Evolutionary conservation across 2,329 filamentous ascomycete species (phyloP), one percentile per base, ranked within the genome.

Genomic region (Paramyrothecium roridum): DNA sequence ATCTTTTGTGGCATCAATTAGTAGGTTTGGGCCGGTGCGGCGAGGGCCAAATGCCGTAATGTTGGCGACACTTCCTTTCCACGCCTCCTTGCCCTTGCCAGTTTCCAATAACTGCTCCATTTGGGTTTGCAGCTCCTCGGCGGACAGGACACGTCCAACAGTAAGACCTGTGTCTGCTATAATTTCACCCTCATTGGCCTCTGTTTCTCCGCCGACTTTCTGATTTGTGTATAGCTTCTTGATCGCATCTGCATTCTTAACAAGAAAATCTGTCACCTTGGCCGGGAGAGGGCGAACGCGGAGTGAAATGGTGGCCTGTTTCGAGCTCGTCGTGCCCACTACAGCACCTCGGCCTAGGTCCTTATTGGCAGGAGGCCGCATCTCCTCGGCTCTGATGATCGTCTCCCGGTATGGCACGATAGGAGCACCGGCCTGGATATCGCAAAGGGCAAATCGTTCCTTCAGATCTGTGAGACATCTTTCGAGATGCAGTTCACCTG

Each of bases 401-500:
- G 91, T 95, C 74, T 99, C 95, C 55, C 93, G 83, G 72, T 96
- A 99, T 0, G 95, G 95, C 16, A 99, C 95, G 58, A 99, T 98
- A 1, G 95, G 90, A 47, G 91, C 90, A 55, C 95, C 93, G 26
- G 91, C 91, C 67, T 98, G 93, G 52, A 99, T 93, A 62, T 98
- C 93, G 68, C 96, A 98, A 60, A 86, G 88, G 7, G 95, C 93
- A 68, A 96, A 99, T 6, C 95, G 82, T 68, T 99, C 95, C 58
- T 91, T 84, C 23, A 99, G 79, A 76, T 99, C 95, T 53, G 95
- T 96, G 56, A 99, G 73, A 69, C 95, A 99, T 55, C 95, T 82
- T 73, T 99, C 95, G 3, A 99, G 80, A 74, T 99, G 95, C 61
- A 99, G 70, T 72, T 99, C 95, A 53, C 95, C 95, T 7, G 95